Conservation (phyloP, 2,329 filamentous ascomycete genomes). For the Alternaria sp. region DNA sequence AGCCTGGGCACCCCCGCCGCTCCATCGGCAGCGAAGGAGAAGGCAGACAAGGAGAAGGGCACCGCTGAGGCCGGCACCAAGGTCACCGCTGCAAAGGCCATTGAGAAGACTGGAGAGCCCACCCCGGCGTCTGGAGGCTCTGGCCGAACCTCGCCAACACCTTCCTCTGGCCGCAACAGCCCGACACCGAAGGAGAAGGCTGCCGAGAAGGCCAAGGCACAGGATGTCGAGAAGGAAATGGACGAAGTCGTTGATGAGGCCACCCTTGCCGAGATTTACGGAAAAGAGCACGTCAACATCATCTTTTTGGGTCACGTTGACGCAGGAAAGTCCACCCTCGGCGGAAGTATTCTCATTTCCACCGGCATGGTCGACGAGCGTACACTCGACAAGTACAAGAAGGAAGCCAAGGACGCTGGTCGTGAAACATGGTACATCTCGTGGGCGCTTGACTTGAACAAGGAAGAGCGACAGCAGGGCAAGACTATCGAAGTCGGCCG, state of each 20-base stretch:
- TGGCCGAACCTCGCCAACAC: constrained; percentile 79
- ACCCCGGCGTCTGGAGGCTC: constrained; percentile 56
- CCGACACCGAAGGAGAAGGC: constrained; percentile 68
- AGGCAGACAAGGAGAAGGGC: constrained; percentile 51
- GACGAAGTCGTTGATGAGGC: constrained; percentile 78
- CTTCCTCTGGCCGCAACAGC: constrained; percentile 83
- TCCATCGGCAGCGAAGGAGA: constrained; percentile 57
- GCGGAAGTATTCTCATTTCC: constrained; percentile 88
- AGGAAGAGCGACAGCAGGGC: constrained; percentile 93
- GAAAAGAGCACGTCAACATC: constrained; percentile 92
- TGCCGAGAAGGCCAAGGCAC: constrained; percentile 70
- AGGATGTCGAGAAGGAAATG: constrained; percentile 84
- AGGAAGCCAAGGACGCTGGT: constrained; percentile 92
- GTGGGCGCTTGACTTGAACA: constrained; percentile 96
- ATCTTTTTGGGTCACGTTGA: constrained; percentile 99
- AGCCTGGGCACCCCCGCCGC: constrained; percentile 68
- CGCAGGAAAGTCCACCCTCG: constrained; percentile 95
- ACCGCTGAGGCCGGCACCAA: constrained; percentile 76
- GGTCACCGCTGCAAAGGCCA: constrained; percentile 83
- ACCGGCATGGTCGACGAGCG: constrained; percentile 99
- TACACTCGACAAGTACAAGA: constrained; percentile 91
- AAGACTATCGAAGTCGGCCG: constrained; percentile 98
- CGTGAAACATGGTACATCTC: constrained; percentile 99
- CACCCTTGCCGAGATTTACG: constrained; percentile 92
- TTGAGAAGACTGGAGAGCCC: constrained; percentile 85